Evolutionary conservation across 768 basidiomycete species (phyloP).

Genomic region (Chiua virens): DNA sequence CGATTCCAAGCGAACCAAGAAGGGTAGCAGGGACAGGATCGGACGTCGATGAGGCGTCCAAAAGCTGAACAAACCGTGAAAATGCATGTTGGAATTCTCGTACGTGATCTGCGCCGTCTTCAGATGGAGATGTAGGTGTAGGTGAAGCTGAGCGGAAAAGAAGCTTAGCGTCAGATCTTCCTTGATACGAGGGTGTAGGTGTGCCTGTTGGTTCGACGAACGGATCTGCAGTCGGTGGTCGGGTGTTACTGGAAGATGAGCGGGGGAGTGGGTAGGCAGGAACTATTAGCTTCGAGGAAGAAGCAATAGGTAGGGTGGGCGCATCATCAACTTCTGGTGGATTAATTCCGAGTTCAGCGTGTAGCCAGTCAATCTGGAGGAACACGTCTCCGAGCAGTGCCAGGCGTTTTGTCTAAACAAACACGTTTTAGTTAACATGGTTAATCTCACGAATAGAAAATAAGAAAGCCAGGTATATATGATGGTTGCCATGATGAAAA

Average conservation of each 20-base stretch:
- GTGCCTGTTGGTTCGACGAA: slow-evolving; percentile 34
- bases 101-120: slow-evolving; percentile 9
- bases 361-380: slow-evolving; percentile 78
- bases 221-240: slow-evolving; percentile 22
- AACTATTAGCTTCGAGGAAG: slow-evolving; percentile 41
- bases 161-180: slow-evolving; percentile 32
- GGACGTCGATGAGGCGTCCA: slow-evolving; percentile 42
- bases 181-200: slow-evolving; percentile 50
- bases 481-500: background rate
- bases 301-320: slow-evolving; percentile 25
- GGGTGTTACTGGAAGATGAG: slow-evolving; percentile 36
- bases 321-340: slow-evolving; percentile 56
- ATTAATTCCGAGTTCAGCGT: slow-evolving; percentile 76
- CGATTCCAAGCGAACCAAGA: slow-evolving; percentile 49
- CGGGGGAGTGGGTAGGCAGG: slow-evolving; percentile 41
- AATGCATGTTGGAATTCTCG: slow-evolving; percentile 59
- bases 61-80: slow-evolving; percentile 57
- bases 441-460: background rate
- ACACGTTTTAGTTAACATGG: slow-evolving; percentile 1
- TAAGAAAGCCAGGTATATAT: background rate
- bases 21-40: slow-evolving; percentile 22
- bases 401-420: slow-evolving; percentile 63
- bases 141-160: slow-evolving; percentile 35
- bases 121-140: slow-evolving; percentile 7
- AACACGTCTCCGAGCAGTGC: slow-evolving; percentile 61